These are phyloP conservation scores for Colletotrichum trifolii DNA, from an alignment of 2,329 filamentous ascomycete genomes.

Conservation along the genomic window DNA sequence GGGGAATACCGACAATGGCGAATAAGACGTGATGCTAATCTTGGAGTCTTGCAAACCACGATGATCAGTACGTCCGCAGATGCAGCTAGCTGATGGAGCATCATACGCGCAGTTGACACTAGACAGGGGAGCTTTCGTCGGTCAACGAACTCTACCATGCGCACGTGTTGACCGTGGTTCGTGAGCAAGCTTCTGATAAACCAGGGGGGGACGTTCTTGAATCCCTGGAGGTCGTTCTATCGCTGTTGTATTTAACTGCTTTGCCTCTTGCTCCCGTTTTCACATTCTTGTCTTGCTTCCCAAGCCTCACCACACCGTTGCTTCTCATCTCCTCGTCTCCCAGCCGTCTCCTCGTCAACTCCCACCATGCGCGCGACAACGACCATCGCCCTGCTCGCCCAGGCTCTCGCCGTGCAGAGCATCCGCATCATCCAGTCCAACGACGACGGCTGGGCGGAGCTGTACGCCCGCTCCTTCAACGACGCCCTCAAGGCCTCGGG, in stretches of 20 bases:
- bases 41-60: not conserved
- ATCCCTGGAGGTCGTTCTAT: not conserved
- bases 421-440: conserved; percentile 73
- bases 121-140: no score
- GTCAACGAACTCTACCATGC: not conserved
- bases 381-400: conserved; percentile 30
- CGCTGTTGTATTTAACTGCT: conserved; percentile 24
- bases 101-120: not conserved
- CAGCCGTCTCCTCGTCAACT: not conserved
- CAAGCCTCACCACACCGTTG: not conserved
- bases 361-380: conserved; percentile 23
- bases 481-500: conserved; percentile 64
- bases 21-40: not conserved
- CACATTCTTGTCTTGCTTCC: not conserved
- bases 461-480: conserved; percentile 71
- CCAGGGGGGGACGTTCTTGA: not conserved
- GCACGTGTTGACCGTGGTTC: conserved; percentile 22
- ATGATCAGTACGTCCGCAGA: conserved; percentile 2
- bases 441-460: conserved; percentile 80
- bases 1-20: conserved; percentile 6
- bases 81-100: not conserved
- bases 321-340: not conserved
- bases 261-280: not conserved
- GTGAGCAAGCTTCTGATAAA: conserved; percentile 8
- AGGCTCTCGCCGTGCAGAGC: conserved; percentile 38